These are phyloP conservation scores for Lentithecium fluviatile DNA, from an alignment of 495 filamentous ascomycete species.

Conservation along the genomic window DNA sequence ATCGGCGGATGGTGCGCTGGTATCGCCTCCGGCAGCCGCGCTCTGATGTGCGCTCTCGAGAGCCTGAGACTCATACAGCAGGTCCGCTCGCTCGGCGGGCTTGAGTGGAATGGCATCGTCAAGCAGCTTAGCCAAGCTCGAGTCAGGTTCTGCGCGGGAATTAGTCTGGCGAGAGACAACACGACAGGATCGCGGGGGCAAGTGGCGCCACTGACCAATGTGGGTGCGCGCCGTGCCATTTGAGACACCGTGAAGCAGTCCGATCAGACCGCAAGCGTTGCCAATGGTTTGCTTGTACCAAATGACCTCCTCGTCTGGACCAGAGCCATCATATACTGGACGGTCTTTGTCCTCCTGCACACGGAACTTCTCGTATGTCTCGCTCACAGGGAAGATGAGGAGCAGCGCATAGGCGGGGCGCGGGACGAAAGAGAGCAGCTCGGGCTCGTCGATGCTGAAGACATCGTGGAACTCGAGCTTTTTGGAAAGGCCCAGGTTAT, in stretches of 20 bases:
- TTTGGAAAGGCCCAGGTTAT: slow-evolving; percentile 54
- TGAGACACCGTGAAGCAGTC: slow-evolving; percentile 56
- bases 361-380: slow-evolving; percentile 52
- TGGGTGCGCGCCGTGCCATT: slow-evolving; percentile 51
- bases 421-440: slow-evolving; percentile 56
- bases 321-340: slow-evolving; percentile 51
- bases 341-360: slow-evolving; percentile 42
- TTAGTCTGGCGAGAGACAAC: slow-evolving; percentile 5
- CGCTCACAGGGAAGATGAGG: slow-evolving; percentile 53
- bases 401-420: slow-evolving; percentile 59
- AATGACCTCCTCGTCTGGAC: slow-evolving; percentile 54
- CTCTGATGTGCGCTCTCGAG: slow-evolving; percentile 44
- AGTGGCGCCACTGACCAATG: slow-evolving; percentile 40
- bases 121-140: slow-evolving; percentile 38
- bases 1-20: slow-evolving; percentile 41
- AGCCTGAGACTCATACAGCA: slow-evolving; percentile 44
- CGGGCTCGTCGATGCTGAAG: slow-evolving; percentile 54
- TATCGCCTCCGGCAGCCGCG: slow-evolving; percentile 43
- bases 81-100: slow-evolving; percentile 41
- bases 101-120: slow-evolving; percentile 47
- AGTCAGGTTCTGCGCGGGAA: slow-evolving; percentile 30
- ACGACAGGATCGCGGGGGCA: not conserved
- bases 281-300: slow-evolving; percentile 68
- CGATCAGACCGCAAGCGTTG: slow-evolving; percentile 65
- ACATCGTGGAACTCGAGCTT: slow-evolving; percentile 60